Evolutionary conservation across 176 grass and related monocot genomes (phyloP), one percentile per base, ranked within the genome.

Genomic region (Phoenix roebelenii): DNA sequence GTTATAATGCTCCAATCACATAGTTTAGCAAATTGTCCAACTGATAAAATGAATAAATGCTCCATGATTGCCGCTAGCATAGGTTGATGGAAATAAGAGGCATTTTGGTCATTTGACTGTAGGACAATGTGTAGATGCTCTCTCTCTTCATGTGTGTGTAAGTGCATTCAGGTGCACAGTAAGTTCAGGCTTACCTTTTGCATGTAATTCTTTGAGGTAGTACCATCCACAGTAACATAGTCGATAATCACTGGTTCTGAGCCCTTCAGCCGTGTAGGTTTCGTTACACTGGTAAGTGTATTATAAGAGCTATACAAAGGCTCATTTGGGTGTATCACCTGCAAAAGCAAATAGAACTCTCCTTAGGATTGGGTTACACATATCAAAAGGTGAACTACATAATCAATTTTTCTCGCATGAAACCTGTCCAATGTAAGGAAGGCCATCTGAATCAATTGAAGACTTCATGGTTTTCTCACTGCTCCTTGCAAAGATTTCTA

Each of bases 341-440:
- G 91, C 68, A 65, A 65, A 83, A 53, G 74, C 22, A 55, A 12
- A 63, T 17, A 58, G 49, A 15, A 61, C 24, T 14, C 35, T 14
- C 35, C 35, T 44, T 2, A 44, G 35, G 10, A 12, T 44, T 14
- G 10, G 35, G 35, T 44, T 44, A 44, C 35, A 44, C 7, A 44
- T 44, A 44, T 14, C 7, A 0, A 44, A 44, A 44, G 10, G 35
- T 14, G 10, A 44, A 44, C 9, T 44, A 44, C 35, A 44, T 44
- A 9, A 44, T 14, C 35, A 0, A 3, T 44, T 44, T 44, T 10
- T 44, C 14, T 44, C 10, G 12, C 35, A 39, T 39, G 9, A 2
- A 44, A 44, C 92, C 87, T 85, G 77, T 79, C 80, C 83, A 85
- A 91, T 77, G 16, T 66, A 77, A 82, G 92, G 92, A 88, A 96